Percentiles rank a stretch among this genome's conserved stretches.
phyloP scores from a whole-genome alignment of 371 early-diverging fungal species.

The Mucor plumbeus region DNA sequence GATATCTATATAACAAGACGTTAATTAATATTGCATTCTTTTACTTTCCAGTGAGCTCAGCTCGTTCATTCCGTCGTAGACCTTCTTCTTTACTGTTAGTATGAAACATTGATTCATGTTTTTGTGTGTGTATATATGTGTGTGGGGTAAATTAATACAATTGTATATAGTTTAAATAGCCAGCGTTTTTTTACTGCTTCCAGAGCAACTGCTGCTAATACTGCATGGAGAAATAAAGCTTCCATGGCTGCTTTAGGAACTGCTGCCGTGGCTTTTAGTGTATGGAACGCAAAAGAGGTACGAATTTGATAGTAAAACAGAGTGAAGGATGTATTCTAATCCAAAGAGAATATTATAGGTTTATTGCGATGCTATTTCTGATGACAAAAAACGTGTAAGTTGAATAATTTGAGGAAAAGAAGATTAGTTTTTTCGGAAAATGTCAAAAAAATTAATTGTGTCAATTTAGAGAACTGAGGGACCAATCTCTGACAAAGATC shows the following conservation, averaged over 20 bases:
- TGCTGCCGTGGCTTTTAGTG: constrained; percentile 19
- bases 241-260: constrained; percentile 17
- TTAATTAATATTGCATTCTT: neutral
- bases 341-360: constrained; percentile 11
- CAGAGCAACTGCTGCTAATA: constrained; percentile 9
- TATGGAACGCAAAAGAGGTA: constrained; percentile 26
- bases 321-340: neutral
- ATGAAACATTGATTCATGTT: neutral
- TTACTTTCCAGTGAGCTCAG: constrained; percentile 9
- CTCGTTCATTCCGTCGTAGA: constrained; percentile 14
- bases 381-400: constrained; percentile 45
- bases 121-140: neutral
- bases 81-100: constrained; percentile 12
- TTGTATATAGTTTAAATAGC: neutral
- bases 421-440: neutral
- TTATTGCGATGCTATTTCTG: constrained; percentile 38
- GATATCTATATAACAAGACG: neutral
- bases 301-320: neutral
- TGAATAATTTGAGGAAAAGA: neutral
- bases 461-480: constrained; percentile 39
- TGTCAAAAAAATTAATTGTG: neutral
- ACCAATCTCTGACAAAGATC: constrained; percentile 45
- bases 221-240: constrained; percentile 27
- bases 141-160: constrained; percentile 1
- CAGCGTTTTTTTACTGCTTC: constrained; percentile 24